Percentiles rank a stretch among this genome's conserved stretches.
These are phyloP conservation scores for Wilhelminamyces savonicus DNA, from an alignment of 805 yeast species.

Conservation along the genomic window DNA sequence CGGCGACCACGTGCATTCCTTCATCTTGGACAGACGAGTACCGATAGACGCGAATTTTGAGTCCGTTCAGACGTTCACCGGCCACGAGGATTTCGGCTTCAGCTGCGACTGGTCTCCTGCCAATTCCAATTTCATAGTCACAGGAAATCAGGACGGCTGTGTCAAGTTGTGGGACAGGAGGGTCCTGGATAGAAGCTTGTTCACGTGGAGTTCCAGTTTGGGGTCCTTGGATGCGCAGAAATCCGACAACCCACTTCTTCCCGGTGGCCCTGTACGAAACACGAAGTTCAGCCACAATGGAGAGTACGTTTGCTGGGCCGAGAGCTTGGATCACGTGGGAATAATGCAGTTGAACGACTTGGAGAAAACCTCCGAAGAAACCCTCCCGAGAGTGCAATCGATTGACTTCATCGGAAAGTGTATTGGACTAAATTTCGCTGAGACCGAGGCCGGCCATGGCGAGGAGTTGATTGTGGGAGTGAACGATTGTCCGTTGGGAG, in stretches of 20 bases:
- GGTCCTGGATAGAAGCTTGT: constrained; percentile 15
- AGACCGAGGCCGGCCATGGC: constrained; percentile 34
- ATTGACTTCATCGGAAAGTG: constrained; percentile 54
- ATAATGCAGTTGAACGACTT: constrained; percentile 34
- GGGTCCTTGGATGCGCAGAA: constrained; percentile 16
- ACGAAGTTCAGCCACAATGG: constrained; percentile 44
- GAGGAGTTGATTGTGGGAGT: constrained; percentile 49
- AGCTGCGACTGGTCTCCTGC: constrained; percentile 52
- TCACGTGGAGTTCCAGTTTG: constrained; percentile 30
- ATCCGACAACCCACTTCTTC: constrained; percentile 3
- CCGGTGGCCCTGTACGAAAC: constrained; percentile 48
- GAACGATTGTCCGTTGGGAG: constrained; percentile 52
- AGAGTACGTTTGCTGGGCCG: constrained; percentile 47
- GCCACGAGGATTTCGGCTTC: constrained; percentile 53
- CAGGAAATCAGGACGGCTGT: constrained; percentile 60
- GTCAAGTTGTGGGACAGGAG: constrained; percentile 49
- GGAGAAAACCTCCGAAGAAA: constrained; percentile 4
- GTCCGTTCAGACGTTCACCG: constrained; percentile 17
- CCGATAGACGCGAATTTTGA: constrained; percentile 5
- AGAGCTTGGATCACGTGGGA: constrained; percentile 53
- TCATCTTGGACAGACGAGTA: constrained; percentile 39
- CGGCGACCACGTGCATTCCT: constrained; percentile 43
- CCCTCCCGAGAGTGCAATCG: constrained; percentile 30
- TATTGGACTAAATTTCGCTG: constrained; percentile 46
- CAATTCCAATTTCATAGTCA: constrained; percentile 38